Conservation (phyloP, 2,329 filamentous ascomycete genomes). For the Epicoccum sorghinum region DNA sequence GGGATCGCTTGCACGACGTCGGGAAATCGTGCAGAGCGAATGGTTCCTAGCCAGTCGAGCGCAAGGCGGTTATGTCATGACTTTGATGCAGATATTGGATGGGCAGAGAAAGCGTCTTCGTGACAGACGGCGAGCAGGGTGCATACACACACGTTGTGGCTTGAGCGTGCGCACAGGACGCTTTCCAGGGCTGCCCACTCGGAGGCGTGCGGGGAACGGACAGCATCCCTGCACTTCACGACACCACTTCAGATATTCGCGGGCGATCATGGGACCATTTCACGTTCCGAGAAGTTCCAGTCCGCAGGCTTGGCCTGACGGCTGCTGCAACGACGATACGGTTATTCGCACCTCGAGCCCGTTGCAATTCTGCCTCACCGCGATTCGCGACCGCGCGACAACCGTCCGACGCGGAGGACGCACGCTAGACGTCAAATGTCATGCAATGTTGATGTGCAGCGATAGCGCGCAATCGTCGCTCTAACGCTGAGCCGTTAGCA, state of each 20-base stretch:
- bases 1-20: background rate
- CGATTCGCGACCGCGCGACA: slow-evolving; percentile 4
- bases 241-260: slow-evolving; percentile 11
- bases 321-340: background rate
- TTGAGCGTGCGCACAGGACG: background rate
- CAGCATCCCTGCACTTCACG: slow-evolving; percentile 10
- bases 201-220: slow-evolving; percentile 7
- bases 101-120: background rate
- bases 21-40: background rate
- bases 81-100: background rate
- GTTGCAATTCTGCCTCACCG: background rate
- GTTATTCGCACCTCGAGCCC: background rate
- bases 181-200: slow-evolving; percentile 1
- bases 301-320: background rate
- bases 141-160: slow-evolving; percentile 11
- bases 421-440: slow-evolving; percentile 7
- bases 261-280: slow-evolving; percentile 12
- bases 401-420: background rate
- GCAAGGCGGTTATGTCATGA: slow-evolving; percentile 14
- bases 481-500: slow-evolving; percentile 13
- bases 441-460: slow-evolving; percentile 17
- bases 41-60: background rate
- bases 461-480: slow-evolving; percentile 4
- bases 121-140: slow-evolving; percentile 5
- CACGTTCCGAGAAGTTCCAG: slow-evolving; percentile 3